Evolutionary conservation across 352 stramenopile species (phyloP).

Genomic region (Elongisporangium senticosum): DNA sequence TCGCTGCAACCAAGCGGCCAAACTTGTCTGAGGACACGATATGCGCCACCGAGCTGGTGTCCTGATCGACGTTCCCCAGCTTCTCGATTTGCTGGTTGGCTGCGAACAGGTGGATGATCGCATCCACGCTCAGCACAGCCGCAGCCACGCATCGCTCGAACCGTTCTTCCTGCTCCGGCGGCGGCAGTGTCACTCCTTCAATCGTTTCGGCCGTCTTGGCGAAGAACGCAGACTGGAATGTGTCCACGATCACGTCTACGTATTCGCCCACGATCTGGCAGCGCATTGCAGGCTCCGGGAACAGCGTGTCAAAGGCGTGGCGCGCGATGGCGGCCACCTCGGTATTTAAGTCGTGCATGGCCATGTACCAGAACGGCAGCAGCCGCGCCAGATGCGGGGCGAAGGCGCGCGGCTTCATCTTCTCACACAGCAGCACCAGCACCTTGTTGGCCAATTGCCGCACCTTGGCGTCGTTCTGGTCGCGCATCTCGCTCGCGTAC

Average conservation of each 20-base stretch:
- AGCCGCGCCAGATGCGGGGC: slow-evolving; percentile 59
- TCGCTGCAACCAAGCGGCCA: slow-evolving; percentile 35
- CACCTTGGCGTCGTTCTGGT: slow-evolving; percentile 82
- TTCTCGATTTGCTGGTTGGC: slow-evolving; percentile 30
- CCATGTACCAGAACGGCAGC: slow-evolving; percentile 74
- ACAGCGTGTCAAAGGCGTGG: slow-evolving; percentile 50
- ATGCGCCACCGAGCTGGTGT: slow-evolving; percentile 30
- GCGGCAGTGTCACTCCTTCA: slow-evolving; percentile 47
- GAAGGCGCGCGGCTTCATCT: slow-evolving; percentile 71
- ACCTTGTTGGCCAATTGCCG: slow-evolving; percentile 73
- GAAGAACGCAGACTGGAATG: slow-evolving; percentile 54
- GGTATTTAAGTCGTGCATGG: slow-evolving; percentile 68
- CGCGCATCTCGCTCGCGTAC: slow-evolving; percentile 73
- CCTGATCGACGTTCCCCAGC: slow-evolving; percentile 26
- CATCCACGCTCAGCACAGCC: slow-evolving; percentile 51
- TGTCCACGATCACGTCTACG: slow-evolving; percentile 41
- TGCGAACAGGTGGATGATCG: slow-evolving; percentile 44
- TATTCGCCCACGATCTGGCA: slow-evolving; percentile 35
- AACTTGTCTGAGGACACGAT: slow-evolving; percentile 66
- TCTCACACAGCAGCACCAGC: slow-evolving; percentile 42
- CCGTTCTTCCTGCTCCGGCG: slow-evolving; percentile 66
- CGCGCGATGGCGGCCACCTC: slow-evolving; percentile 46
- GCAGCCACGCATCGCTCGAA: slow-evolving; percentile 68
- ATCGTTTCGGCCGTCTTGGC: slow-evolving; percentile 53
- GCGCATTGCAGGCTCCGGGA: slow-evolving; percentile 25